Base-by-base conservation (phyloP, 495 filamentous ascomycete genomes). In the Chaetomium cochliodes region DNA sequence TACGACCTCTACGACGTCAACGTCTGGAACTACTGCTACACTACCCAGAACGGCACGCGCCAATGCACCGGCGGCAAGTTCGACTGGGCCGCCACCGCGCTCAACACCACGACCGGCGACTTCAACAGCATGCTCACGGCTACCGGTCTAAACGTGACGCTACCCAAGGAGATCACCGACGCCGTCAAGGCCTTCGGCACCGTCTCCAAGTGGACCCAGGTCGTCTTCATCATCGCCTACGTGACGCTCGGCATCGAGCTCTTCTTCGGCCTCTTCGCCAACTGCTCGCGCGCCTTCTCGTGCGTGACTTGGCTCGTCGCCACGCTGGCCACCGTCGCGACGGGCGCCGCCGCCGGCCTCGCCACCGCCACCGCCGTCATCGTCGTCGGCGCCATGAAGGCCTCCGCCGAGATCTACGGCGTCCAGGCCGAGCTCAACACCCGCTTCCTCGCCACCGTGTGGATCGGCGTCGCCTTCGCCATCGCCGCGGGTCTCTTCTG, bases 21-120 rank as follows among this genome's bases (percentile, higher is more conserved):
- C 65, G 81, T 98, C 30, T 96, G 89, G 90, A 89, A 89, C 72
- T 97, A 92, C 85, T 98, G 94, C 81, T 79, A 82, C 51, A 78
- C 76, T 6, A 68, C 73, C 11, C 68, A 79, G 47, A 79, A 78
- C 42, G 80, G 79, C 64, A 75, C 79, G 33, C 77, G 81, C 58
- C 79, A 70, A 60, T 87, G 87, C 79, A 83, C 77, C 42, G 80
- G 90, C 76, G 75, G 84, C 5, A 74, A 86, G 63, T 97, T 90
- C 81, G 85, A 87, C 80, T 97, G 92, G 85, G 86, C 96, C 73
- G 82, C 87, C 4, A 78, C 82, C 2, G 76, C 69, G 9, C 72
- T 93, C 58, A 82, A 87, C 66, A 80, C 82, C 65, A 78, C 83
- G 15, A 82, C 82, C 11, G 71, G 76, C 67, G 77, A 87, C 68